Evolutionary conservation across 2,329 filamentous ascomycete genomes (phyloP), one percentile per base, ranked within the genome.

Genomic region (Scedosporium boydii): DNA sequence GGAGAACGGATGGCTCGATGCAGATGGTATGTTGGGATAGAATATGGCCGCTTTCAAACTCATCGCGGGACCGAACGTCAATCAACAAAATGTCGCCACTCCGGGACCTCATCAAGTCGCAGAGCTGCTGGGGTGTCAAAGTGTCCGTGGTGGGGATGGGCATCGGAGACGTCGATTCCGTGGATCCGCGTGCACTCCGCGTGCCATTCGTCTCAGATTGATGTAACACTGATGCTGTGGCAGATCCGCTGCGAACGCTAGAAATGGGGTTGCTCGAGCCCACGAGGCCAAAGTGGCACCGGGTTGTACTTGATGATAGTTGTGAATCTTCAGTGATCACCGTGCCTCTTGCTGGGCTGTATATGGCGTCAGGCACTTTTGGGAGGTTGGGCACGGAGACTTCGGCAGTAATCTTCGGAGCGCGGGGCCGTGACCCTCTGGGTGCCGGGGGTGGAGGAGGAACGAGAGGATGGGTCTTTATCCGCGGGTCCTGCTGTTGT

Each of bases 1-100:
- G 73, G 9, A 88, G 83, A 55, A 96, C 83, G 26, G 78, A 80
- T 2, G 93, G 91, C 69, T 99, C 95, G 64, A 99, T 84, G 73
- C 95, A 99, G 55, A 99, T 91, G 46, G 92, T 90, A 5, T 85
- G 87, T 62, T 87, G 87, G 5, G 89, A 87, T 77, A 89, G 89
- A 66, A 99, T 92, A 71, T 99, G 95, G 0, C 95, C 95, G 58
- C 88, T 82, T 67, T 98, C 91, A 70, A 90, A 99, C 7, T 89
- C 84, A 61, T 89, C 85, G 27, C 95, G 87, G 62, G 84, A 79
- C 46, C 95, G 87, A 51, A 97, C 86, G 73, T 99, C 95, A 66
- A 99, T 91, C 26, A 98, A 73, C 12, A 99, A 77, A 26, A 97
- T 80, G 75, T 86, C 75, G 76, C 91, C 64, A 69, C 67, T 64